A percentile compares a stretch with the other conserved stretches of the same genome.
Evolutionary conservation across 2,329 filamentous ascomycete genomes (phyloP).

Genomic region (Fusarium nematophilum): DNA sequence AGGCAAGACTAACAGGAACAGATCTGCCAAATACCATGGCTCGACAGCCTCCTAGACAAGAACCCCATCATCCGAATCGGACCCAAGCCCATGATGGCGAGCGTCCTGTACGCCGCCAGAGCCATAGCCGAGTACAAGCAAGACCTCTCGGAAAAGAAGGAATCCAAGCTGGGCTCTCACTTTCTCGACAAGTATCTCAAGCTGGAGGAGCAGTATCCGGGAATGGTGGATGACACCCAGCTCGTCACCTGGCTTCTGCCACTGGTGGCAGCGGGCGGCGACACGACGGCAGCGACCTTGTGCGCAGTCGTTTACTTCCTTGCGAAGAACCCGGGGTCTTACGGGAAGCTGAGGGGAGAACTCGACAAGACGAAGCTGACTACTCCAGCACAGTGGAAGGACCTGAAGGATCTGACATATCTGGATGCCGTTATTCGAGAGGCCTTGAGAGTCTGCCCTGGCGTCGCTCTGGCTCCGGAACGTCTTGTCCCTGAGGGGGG

Average conservation of each 20-base stretch:
- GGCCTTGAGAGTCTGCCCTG: conserved; percentile 2
- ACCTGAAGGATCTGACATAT: not conserved
- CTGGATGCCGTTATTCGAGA: conserved; percentile 8
- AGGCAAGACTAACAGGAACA: not conserved
- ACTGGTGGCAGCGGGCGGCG: conserved; percentile 47
- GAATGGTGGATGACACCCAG: conserved; percentile 11
- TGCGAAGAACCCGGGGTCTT: conserved; percentile 42
- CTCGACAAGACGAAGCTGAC: not conserved
- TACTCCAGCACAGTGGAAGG: not conserved
- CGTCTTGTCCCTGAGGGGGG: conserved; percentile 3
- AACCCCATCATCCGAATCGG: conserved; percentile 11
- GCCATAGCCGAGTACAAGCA: conserved; percentile 2
- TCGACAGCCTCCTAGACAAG: conserved; percentile 10
- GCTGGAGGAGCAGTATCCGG: conserved; percentile 12
- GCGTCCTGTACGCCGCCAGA: not conserved
- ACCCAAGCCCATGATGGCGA: not conserved
- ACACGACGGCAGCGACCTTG: conserved; percentile 49
- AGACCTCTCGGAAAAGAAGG: not conserved
- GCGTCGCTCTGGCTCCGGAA: not conserved
- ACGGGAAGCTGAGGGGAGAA: conserved; percentile 11
- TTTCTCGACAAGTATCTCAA: conserved; percentile 20
- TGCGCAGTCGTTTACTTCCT: conserved; percentile 50
- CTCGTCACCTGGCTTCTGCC: conserved; percentile 46
- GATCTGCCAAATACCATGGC: conserved; percentile 4
- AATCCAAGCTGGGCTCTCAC: conserved; percentile 1